Evolutionary conservation across 2,329 filamentous ascomycete genomes (phyloP), one percentile per base, ranked within the genome.

Genomic region (Bertia moriformis): DNA sequence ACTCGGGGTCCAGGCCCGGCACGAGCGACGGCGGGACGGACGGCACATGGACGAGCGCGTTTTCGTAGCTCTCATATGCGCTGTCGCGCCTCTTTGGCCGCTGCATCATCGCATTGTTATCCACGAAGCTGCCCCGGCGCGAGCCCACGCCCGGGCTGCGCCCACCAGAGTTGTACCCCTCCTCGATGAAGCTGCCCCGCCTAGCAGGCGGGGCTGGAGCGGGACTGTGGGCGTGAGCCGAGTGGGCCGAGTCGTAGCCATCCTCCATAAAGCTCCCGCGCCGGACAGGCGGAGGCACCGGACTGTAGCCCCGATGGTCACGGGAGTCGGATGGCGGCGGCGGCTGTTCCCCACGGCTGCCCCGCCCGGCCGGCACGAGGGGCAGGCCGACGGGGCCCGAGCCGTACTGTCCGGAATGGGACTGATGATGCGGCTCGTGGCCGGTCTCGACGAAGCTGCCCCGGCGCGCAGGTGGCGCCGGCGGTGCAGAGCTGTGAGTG

Each of bases 21-120:
- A 79, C 66, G 17, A 80, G 57, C 3, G 73, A 71, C 2, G 71
- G 52, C 3, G 75, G 75, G 2, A 77, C 59, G 3, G 62, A 51
- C 1, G 68, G 65, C 15, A 67, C 45, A 3, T 51, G 57, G 48
- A 70, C 67, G 30, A 52, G 52, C 18, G 51, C 48, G 13, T 57
- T 47, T 22, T 43, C 50, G 4, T 57, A 54, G 19, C 49, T 46
- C 30, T 53, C 50, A 42, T 52, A 40, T 3, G 44, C 49, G 20
- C 57, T 54, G 4, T 64, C 60, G 24, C 58, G 41, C 18, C 67
- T 65, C 39, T 46, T 51, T 3, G 51, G 51, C n/a, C n/a, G n/a
- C n/a, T n/a, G n/a, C n/a, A 19, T 55, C 51, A 13, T 51, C n/a
- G n/a, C n/a, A n/a, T n/a, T n/a, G n/a, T n/a, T n/a, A n/a, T n/a